Evolutionary conservation across 2,329 filamentous ascomycete species (phyloP), one percentile per base, ranked within the genome.

Genomic region (Stemphylium beticola): DNA sequence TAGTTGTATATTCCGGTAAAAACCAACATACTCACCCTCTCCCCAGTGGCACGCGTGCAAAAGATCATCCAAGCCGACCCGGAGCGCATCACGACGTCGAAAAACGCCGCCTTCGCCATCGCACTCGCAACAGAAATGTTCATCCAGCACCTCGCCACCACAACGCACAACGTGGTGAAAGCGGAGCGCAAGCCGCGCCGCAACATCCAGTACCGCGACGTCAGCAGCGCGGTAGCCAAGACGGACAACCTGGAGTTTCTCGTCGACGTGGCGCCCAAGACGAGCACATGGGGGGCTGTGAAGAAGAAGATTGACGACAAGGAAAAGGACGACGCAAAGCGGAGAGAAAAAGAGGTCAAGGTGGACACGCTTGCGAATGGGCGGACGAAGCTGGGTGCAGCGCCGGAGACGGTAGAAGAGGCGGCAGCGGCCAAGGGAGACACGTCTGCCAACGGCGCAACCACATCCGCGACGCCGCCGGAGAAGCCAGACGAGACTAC

Each of bases 181-280:
- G 85, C 92, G 1, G 95, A 98, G 77, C 86, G 89, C 66, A 98
- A 98, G 75, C 93, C 93, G 5, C 85, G 95, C 52, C 87, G 93
- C 57, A 97, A 96, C 70, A 89, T 99, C 58, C 95, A 98, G 75
- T 99, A 99, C 80, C 91, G 91, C 72, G 95, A 99, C 76, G 83
- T 99, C 37, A 92, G 93, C 64, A 90, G 86, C 68, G 93, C 95
- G 24, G 88, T 98, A 50, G 85, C 90, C 7, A 89, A 92, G 72
- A 87, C 92, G 59, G 95, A 98, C 76, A 96, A 96, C 74, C 88
- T 99, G 46, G 93, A 99, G 75, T 99, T 99, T 72, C 85, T 99
- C 12, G 84, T 90, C 59, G 95, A 99, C 76, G 86, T 96, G 22
- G 90, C 97, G 33, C 95, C 95, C 53, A 90, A 89, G 73, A 97